Conservation (phyloP, 2,329 filamentous ascomycete species). For the Pseudogymnoascus sp. region DNA sequence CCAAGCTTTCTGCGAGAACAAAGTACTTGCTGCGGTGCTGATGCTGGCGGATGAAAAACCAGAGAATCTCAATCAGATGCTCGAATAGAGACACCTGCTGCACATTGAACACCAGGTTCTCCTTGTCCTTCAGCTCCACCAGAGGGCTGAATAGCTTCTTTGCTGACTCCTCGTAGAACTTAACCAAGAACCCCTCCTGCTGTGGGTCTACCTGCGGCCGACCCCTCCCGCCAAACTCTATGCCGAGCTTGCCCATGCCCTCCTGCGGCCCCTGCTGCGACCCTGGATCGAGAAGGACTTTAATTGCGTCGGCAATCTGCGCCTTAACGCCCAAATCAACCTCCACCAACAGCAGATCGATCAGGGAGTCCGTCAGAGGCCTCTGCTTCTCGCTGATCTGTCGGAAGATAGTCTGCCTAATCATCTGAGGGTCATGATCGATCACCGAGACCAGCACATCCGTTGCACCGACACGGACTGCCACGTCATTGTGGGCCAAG, state of each 20-base stretch:
- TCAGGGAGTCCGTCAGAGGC: conserved; percentile 82
- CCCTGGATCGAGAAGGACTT: conserved; percentile 77
- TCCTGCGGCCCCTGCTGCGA: conserved; percentile 52
- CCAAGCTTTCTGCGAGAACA: conserved; percentile 70
- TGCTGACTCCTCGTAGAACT: conserved; percentile 84
- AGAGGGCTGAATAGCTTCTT: conserved; percentile 80
- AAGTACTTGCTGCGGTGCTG: conserved; percentile 80
- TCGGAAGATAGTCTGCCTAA: conserved; percentile 85
- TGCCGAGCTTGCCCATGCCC: conserved; percentile 52
- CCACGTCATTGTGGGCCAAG: conserved; percentile 73
- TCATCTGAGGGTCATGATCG: conserved; percentile 91
- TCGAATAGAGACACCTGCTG: conserved; percentile 85
- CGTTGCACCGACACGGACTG: conserved; percentile 82
- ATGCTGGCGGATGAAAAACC: conserved; percentile 89
- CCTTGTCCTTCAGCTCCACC: conserved; percentile 64
- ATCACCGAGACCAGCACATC: conserved; percentile 91
- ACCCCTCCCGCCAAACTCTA: conserved; percentile 59
- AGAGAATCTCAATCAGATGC: conserved; percentile 86
- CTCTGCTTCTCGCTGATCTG: conserved; percentile 81
- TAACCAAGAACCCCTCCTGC: conserved; percentile 75
- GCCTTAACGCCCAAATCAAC: conserved; percentile 90
- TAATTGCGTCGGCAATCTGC: conserved; percentile 90
- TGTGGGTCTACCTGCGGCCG: conserved; percentile 57
- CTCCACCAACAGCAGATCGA: conserved; percentile 84
- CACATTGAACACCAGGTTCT: conserved; percentile 63